Percentiles rank a stretch among this genome's conserved stretches.
Conservation (phyloP, 176 grass and related monocot genomes). For the Melocanna baccifera region DNA sequence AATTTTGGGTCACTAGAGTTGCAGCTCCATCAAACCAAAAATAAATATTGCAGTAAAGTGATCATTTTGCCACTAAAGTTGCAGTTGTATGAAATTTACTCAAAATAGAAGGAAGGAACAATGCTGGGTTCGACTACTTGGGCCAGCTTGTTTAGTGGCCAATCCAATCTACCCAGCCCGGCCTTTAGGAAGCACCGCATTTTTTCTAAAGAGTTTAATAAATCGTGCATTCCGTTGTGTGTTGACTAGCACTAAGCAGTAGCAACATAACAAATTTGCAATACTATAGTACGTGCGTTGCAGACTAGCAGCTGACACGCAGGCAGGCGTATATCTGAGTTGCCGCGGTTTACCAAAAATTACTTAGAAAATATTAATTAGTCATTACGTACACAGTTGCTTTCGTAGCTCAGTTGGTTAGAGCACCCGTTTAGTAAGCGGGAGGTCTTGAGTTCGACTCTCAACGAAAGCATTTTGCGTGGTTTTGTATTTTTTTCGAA, state of each 20-base stretch:
- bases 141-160: not conserved
- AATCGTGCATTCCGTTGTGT: not conserved
- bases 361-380: not conserved
- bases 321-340: not conserved
- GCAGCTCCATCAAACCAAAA: no score
- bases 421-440: slow-evolving; percentile 97
- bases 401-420: slow-evolving; percentile 92
- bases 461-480: slow-evolving; percentile 55
- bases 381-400: not conserved
- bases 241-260: not conserved
- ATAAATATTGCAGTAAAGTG: no score
- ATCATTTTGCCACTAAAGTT: no score
- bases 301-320: not conserved
- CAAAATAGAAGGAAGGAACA: not conserved
- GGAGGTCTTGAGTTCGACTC: slow-evolving; percentile 92
- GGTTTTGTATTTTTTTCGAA: not conserved
- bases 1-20: no score
- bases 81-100: no score
- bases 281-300: not conserved
- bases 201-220: not conserved
- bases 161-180: not conserved
- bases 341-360: no score
- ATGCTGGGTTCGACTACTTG: not conserved
- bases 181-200: not conserved
- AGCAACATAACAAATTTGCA: not conserved